Conservation (phyloP, 2,329 filamentous ascomycete genomes). For the Fusarium solani-melongenae region DNA sequence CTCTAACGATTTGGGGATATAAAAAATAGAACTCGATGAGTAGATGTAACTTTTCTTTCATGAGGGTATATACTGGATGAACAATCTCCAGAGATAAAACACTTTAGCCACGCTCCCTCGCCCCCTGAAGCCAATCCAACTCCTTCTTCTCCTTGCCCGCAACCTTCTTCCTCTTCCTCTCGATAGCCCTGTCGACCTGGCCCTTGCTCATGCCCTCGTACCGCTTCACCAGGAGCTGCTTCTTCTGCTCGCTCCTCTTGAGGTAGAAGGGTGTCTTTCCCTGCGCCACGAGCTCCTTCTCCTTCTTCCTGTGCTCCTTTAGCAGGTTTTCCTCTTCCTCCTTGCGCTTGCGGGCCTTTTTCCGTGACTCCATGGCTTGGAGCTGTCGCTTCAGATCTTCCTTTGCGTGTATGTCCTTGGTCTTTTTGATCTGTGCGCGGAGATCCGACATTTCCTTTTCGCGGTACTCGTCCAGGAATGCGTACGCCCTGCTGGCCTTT, state of each 20-base stretch:
- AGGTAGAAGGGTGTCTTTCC: slow-evolving; percentile 95
- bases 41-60: background rate
- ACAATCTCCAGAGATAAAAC: background rate
- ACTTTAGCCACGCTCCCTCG: slow-evolving; percentile 27
- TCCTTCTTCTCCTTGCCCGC: slow-evolving; percentile 85
- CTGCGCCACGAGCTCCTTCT: slow-evolving; percentile 86
- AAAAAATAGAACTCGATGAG: slow-evolving; percentile 8
- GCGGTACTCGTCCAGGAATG: slow-evolving; percentile 89
- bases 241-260: slow-evolving; percentile 93
- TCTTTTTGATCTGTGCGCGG: slow-evolving; percentile 71
- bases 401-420: slow-evolving; percentile 73
- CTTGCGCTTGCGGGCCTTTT: slow-evolving; percentile 76
- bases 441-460: slow-evolving; percentile 84
- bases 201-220: slow-evolving; percentile 87
- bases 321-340: slow-evolving; percentile 77
- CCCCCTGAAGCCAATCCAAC: slow-evolving; percentile 59
- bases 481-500: slow-evolving; percentile 78
- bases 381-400: slow-evolving; percentile 79
- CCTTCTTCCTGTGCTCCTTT: slow-evolving; percentile 79
- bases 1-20: slow-evolving; percentile 9
- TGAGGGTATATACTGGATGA: background rate
- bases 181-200: slow-evolving; percentile 85
- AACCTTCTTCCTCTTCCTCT: slow-evolving; percentile 90
- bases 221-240: slow-evolving; percentile 80
- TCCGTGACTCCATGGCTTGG: slow-evolving; percentile 80